These are phyloP conservation scores for Silene coronaria DNA, from an alignment of 179 eudicot species.

Conservation along the genomic window DNA sequence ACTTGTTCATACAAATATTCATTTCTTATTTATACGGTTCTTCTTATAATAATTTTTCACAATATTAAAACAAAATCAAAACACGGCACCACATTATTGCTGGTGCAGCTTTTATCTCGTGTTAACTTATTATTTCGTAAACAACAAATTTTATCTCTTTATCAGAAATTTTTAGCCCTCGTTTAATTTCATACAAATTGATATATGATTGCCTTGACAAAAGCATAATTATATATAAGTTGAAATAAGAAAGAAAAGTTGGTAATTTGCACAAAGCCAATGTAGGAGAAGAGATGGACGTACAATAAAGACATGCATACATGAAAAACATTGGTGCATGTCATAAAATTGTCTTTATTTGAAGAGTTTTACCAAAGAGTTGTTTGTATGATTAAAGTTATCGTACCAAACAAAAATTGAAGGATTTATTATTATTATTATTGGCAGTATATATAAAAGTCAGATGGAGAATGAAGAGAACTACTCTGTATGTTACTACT, in stretches of 20 bases:
- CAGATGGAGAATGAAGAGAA: constrained; percentile 24
- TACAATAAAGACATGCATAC: constrained; percentile 21
- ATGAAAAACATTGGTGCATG: constrained; percentile 19
- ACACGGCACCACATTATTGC: too few species aligned
- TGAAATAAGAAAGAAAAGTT: background rate
- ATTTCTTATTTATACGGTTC: background rate
- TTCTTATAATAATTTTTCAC: background rate
- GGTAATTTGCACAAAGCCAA: background rate
- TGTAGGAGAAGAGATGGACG: constrained; percentile 6
- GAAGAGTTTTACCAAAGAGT: constrained; percentile 6
- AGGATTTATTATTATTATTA: background rate
- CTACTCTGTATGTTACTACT: constrained; percentile 10
- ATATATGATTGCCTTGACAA: background rate
- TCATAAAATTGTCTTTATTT: constrained; percentile 10
- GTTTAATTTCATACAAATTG: background rate
- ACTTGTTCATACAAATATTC: background rate
- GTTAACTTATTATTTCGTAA: background rate
- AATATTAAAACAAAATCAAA: background rate
- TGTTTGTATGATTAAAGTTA: constrained; percentile 16
- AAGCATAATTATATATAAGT: background rate
- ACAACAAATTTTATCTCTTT: background rate
- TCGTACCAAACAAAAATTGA: constrained; percentile 16
- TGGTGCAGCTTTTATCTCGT: too few species aligned
- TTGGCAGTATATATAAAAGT: constrained; percentile 14
- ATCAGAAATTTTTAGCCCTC: too few species aligned